phyloP scores from a whole-genome alignment of 1,284 basidiomycete species.

The Puccinia novopanici region DNA sequence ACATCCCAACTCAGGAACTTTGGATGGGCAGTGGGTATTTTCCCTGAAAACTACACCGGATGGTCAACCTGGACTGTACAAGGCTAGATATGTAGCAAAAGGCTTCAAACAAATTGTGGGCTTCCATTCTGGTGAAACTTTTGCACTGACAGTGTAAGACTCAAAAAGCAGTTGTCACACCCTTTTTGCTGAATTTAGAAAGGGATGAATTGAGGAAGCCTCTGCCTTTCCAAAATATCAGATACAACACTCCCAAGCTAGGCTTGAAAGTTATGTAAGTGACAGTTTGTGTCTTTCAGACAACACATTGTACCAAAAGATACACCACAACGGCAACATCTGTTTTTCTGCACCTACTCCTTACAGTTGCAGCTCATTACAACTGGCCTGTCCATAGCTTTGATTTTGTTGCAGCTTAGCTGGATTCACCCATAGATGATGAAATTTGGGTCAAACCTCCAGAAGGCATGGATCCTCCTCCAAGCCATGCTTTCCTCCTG shows the following conservation, averaged over 20 bases:
- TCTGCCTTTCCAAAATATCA: no score
- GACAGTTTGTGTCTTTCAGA: no score
- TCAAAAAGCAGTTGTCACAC: no score
- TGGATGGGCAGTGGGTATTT: background rate
- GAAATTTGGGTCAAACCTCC: slow-evolving; percentile 16
- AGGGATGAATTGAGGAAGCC: no score
- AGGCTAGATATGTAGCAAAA: background rate
- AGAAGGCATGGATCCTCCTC: background rate
- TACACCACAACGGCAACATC: no score
- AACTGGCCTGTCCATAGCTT: background rate
- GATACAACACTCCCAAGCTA: no score
- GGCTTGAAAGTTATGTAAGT: no score
- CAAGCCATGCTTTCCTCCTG: background rate
- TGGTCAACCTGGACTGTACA: background rate
- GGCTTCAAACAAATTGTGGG: slow-evolving; percentile 22
- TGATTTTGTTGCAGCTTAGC: no score
- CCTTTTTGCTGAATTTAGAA: no score
- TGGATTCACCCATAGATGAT: background rate
- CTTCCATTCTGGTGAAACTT: background rate
- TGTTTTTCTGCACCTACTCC: background rate
- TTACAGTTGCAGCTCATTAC: background rate
- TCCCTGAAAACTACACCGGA: background rate
- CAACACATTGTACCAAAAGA: no score
- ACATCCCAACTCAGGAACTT: slow-evolving; percentile 5
- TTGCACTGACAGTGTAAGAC: slow-evolving; percentile 10